Base-by-base conservation (phyloP, 2,329 filamentous ascomycete species). In the Scedosporium dehoogii region DNA sequence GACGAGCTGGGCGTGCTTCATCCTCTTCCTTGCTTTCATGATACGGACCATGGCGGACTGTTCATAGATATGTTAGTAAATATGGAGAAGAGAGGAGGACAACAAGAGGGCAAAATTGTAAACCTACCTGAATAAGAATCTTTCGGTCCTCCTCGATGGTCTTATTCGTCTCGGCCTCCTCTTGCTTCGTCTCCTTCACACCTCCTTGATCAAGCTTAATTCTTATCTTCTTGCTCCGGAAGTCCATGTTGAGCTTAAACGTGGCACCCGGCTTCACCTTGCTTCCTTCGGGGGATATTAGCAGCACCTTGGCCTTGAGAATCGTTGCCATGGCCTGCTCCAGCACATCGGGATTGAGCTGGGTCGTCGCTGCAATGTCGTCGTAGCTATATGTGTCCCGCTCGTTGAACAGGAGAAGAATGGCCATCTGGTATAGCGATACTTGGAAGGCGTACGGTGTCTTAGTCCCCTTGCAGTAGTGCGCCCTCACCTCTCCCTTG, bases 1-100 rank as follows among this genome's bases (percentile, higher is more conserved):
- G 62, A 99, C 92, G 12, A 99, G 87, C 72, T 94, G 89, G 65
- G 88, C 87, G 77, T 99, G 93, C 85, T 97, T 97, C 91, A 97
- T 96, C 79, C 89, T 91, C 86, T 99, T 97, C 65, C 94, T 89
- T 3, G 93, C 96, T 81, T 99, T 99, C 94, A 99, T 99, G 79
- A 99, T 97, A 71, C 94, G 91, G 63, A 99, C 94, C 74, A 99
- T 97, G 25, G 93, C 92, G 65, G 94, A 97, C 93, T 99, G 33
- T 10, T 9, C 10, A 63, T 41, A 51, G 2, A 18, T 33, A 57
- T 10, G 33, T 6, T 41, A 53, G 66, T 75, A 69, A 74, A 71
- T 41, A 18, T 59, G 18, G 44, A 25, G 14, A 1, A 14, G 10
- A 46, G 53, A 18, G 62, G 5, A 41, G 61, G 6, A 51, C 5